Percentiles rank a stretch among this genome's conserved stretches.
These are phyloP conservation scores for Mycena sp. DNA, from an alignment of 1,284 basidiomycete genomes.

Conservation along the genomic window DNA sequence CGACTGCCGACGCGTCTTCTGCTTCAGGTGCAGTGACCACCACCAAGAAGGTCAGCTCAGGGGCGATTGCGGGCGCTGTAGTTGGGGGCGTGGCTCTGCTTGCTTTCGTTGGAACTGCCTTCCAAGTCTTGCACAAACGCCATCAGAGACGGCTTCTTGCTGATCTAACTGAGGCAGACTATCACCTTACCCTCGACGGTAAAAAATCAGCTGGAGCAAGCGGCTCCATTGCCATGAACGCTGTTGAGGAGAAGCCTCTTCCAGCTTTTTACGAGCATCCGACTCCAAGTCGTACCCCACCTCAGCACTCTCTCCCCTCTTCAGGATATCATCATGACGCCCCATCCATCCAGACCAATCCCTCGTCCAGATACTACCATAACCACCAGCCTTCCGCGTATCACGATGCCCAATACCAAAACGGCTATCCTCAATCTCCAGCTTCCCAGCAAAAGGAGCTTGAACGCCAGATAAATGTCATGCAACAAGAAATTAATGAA, in stretches of 20 bases:
- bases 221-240: background rate
- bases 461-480: conserved; percentile 2
- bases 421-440: background rate
- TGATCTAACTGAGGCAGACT: background rate
- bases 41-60: conserved; percentile 5
- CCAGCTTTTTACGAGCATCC: conserved; percentile 10
- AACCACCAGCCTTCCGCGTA: background rate
- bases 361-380: background rate
- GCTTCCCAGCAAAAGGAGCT: background rate
- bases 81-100: conserved; percentile 10
- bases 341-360: background rate
- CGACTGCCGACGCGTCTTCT: background rate
- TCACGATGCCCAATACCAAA: background rate
- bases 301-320: background rate
- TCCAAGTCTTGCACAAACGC: background rate
- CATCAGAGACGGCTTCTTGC: background rate
- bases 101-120: background rate
- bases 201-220: background rate
- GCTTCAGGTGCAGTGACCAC: background rate
- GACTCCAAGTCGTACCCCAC: too few relatives aligned
- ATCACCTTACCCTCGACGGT: background rate
- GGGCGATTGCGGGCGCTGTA: conserved; percentile 1
- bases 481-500: conserved; percentile 4
- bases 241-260: conserved; percentile 5
- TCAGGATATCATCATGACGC: background rate